phyloP scores from a whole-genome alignment of 1,139 yeast genomes.

The Nakaseomyces glabratus region DNA sequence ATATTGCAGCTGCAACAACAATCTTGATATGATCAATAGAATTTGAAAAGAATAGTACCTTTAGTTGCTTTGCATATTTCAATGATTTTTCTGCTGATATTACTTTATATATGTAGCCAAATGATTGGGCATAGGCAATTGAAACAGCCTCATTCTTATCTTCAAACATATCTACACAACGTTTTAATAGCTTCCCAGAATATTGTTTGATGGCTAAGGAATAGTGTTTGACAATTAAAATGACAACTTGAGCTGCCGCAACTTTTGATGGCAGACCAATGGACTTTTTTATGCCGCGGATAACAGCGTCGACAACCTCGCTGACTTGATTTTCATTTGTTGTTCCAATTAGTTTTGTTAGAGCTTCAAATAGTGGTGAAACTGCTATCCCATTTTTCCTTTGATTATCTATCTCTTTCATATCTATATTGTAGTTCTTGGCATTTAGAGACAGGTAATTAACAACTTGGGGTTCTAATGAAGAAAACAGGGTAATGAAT shows the following conservation, averaged over 20 bases:
- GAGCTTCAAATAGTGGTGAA: slow-evolving; percentile 85
- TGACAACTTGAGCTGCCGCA: slow-evolving; percentile 72
- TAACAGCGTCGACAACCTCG: slow-evolving; percentile 43
- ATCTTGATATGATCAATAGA: slow-evolving; percentile 40
- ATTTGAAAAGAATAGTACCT: slow-evolving; percentile 52
- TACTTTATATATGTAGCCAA: slow-evolving; percentile 69
- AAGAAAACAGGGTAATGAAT: slow-evolving; percentile 64
- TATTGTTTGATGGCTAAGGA: slow-evolving; percentile 46
- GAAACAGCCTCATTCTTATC: slow-evolving; percentile 70
- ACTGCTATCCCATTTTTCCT: slow-evolving; percentile 64
- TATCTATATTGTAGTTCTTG: slow-evolving; percentile 68
- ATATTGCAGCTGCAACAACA: slow-evolving; percentile 55
- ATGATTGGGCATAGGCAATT: slow-evolving; percentile 67
- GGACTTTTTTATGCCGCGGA: slow-evolving; percentile 45
- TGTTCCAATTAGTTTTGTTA: slow-evolving; percentile 58
- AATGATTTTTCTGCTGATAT: slow-evolving; percentile 47
- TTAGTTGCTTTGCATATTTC: slow-evolving; percentile 45
- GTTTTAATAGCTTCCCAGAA: slow-evolving; percentile 53
- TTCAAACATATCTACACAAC: slow-evolving; percentile 50
- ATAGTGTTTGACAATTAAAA: slow-evolving; percentile 52
- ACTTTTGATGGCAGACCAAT: slow-evolving; percentile 91
- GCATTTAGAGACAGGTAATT: slow-evolving; percentile 85
- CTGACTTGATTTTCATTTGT: slow-evolving; percentile 47
- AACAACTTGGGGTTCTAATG: slow-evolving; percentile 83
- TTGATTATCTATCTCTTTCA: slow-evolving; percentile 66